phyloP scores from a whole-genome alignment of 192 early-diverging fungal genomes.

The Kappamyces sp. region DNA sequence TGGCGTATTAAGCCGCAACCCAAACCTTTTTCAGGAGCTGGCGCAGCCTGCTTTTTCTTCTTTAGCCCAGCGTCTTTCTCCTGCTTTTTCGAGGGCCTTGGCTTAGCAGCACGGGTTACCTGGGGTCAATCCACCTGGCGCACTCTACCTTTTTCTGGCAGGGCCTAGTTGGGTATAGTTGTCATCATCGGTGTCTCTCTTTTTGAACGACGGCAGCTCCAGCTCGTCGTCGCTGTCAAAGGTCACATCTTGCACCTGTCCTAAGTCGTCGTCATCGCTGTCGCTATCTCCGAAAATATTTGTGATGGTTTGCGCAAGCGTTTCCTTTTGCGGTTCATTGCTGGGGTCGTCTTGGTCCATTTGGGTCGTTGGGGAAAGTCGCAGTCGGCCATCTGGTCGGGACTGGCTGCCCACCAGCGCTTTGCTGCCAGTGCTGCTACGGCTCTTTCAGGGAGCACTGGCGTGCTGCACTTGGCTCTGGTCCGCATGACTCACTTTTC shows the following conservation, averaged over 20 bases:
- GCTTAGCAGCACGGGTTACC: conserved; percentile 5
- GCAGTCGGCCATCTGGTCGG: too few species aligned
- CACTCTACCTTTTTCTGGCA: conserved; percentile 1
- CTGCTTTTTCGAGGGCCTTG: conserved; percentile 24
- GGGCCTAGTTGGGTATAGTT: background rate
- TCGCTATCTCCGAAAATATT: conserved; percentile 12
- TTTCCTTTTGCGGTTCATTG: too few species aligned
- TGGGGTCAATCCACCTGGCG: conserved; percentile 7
- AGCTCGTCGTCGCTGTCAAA: conserved; percentile 14
- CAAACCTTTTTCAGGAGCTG: conserved; percentile 14
- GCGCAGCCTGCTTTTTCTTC: conserved; percentile 9
- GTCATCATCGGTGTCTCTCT: conserved; percentile 16
- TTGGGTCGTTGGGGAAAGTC: too few species aligned
- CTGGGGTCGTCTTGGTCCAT: too few species aligned
- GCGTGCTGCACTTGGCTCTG: too few species aligned
- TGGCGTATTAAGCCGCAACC: background rate
- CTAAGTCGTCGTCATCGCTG: conserved; percentile 10
- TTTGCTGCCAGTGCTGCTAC: too few species aligned
- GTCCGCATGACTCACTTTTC: too few species aligned
- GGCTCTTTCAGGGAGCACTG: too few species aligned
- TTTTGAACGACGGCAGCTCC: conserved; percentile 38
- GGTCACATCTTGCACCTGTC: conserved; percentile 6
- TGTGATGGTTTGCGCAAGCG: too few species aligned
- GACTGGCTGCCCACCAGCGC: too few species aligned
- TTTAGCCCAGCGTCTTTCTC: conserved; percentile 14